A percentile compares a stretch with the other conserved stretches of the same genome.
Conservation (phyloP, 495 filamentous ascomycete species). For the Geoglossum glabrum region DNA sequence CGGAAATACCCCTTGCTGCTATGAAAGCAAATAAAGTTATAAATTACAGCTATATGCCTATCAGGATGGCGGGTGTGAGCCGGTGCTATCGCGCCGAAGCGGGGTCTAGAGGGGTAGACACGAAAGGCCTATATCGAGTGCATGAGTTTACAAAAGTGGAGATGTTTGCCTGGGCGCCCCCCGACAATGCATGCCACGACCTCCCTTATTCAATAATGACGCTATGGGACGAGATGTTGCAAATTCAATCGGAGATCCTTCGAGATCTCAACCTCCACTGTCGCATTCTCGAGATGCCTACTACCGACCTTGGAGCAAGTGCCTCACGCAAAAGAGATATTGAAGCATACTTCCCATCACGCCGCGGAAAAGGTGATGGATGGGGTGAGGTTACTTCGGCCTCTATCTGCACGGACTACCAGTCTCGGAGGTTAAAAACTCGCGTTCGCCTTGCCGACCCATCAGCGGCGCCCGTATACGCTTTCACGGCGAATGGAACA, state of each 20-base stretch:
- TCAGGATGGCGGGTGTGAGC: constrained; percentile 64
- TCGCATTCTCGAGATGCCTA: constrained; percentile 83
- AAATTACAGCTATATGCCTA: constrained; percentile 39
- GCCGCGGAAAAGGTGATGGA: constrained; percentile 48
- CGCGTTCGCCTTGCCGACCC: constrained; percentile 28
- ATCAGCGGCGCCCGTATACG: constrained; percentile 23
- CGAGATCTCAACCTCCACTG: constrained; percentile 57
- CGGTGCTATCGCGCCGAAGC: constrained; percentile 90
- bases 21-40: constrained; percentile 64
- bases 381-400: constrained; percentile 90
- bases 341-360: constrained; percentile 80
- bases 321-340: constrained; percentile 79
- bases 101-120: constrained; percentile 68
- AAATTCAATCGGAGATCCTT: constrained; percentile 70
- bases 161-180: constrained; percentile 71
- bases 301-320: constrained; percentile 67
- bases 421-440: constrained; percentile 63
- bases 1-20: constrained; percentile 83
- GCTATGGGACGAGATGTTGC: constrained; percentile 64
- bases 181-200: constrained; percentile 16
- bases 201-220: constrained; percentile 17
- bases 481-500: constrained; percentile 85
- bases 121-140: constrained; percentile 91
- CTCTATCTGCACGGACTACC: constrained; percentile 88
- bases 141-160: constrained; percentile 99